Evolutionary conservation across 371 early-diverging fungal species (phyloP).

Genomic region (Phascolomyces articulosus): DNA sequence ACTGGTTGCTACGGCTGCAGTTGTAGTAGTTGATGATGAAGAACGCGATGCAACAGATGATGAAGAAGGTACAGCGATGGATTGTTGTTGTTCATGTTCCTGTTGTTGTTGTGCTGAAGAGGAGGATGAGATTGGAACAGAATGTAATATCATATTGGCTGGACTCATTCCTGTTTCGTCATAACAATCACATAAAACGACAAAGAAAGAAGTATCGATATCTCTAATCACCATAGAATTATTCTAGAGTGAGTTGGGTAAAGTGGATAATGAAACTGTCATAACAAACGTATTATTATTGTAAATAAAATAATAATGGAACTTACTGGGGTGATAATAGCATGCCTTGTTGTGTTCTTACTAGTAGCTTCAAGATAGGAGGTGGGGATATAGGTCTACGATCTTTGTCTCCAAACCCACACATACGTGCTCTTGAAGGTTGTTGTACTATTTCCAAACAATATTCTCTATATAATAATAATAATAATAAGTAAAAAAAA

Average conservation of each 20-base stretch:
- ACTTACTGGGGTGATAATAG: conserved; percentile 14
- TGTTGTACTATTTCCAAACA: conserved; percentile 56
- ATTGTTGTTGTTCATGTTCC: not conserved
- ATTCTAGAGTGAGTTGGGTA: not conserved
- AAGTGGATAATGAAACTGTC: not conserved
- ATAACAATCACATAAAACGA: conserved; percentile 27
- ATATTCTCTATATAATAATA: conserved; percentile 10
- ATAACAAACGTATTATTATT: conserved; percentile 8
- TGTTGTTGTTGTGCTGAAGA: conserved; percentile 5
- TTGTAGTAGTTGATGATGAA: conserved; percentile 8
- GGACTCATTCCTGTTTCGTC: conserved; percentile 21
- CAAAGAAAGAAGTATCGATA: conserved; percentile 24
- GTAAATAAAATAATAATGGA: conserved; percentile 3
- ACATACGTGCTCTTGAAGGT: conserved; percentile 70
- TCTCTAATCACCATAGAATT: conserved; percentile 11
- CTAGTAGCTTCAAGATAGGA: conserved; percentile 57
- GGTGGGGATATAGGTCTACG: conserved; percentile 74
- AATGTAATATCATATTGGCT: conserved; percentile 30
- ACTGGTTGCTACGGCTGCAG: not conserved
- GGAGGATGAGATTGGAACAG: conserved; percentile 15
- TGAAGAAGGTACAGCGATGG: not conserved
- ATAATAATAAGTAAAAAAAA: not conserved
- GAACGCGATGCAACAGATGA: not conserved
- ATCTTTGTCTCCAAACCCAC: conserved; percentile 76
- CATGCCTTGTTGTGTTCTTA: conserved; percentile 21